These are phyloP conservation scores for Priceomyces carsonii DNA, from an alignment of 805 yeast genomes.

Conservation along the genomic window DNA sequence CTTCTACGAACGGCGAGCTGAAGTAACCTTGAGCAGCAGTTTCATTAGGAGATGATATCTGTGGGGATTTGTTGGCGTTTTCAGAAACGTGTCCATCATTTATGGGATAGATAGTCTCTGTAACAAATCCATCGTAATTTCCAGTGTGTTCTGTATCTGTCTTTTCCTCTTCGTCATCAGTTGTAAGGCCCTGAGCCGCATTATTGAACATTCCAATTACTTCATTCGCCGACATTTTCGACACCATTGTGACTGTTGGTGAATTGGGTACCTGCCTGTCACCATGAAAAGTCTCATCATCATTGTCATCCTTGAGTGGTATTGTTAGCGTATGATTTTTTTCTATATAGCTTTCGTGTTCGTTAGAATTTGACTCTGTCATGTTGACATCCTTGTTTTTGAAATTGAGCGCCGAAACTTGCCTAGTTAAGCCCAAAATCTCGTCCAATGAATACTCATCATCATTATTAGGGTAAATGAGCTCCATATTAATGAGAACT, in stretches of 20 bases:
- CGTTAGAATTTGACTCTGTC: no score
- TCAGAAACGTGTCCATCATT: constrained; percentile 1
- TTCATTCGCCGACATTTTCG: constrained; percentile 74
- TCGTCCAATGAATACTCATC: constrained; percentile 68
- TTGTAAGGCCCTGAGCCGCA: constrained; percentile 33
- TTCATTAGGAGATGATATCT: constrained; percentile 29
- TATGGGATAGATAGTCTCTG: constrained; percentile 43
- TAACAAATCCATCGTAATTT: constrained; percentile 47
- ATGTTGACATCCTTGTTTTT: constrained; percentile 8
- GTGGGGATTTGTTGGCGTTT: constrained; percentile 11
- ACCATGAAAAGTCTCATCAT: constrained; percentile 14
- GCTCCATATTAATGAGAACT: constrained; percentile 58
- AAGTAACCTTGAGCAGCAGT: constrained; percentile 15
- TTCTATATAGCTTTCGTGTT: constrained; percentile 8
- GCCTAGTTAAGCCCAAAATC: constrained; percentile 54
- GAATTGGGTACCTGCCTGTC: constrained; percentile 46
- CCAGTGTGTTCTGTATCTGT: constrained; percentile 27
- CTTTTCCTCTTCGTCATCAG: constrained; percentile 30
- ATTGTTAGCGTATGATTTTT: constrained; percentile 38
- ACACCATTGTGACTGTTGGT: constrained; percentile 77
- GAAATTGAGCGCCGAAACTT: constrained; percentile 10
- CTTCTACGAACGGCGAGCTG: constrained; percentile 53
- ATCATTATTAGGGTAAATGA: constrained; percentile 45
- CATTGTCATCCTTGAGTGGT: constrained; percentile 43
- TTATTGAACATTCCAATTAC: constrained; percentile 74